A percentile compares a stretch with the other conserved stretches of the same genome.
These are phyloP conservation scores for Euclidium syriacum DNA, from an alignment of 345 rosid genomes.

Conservation along the genomic window DNA sequence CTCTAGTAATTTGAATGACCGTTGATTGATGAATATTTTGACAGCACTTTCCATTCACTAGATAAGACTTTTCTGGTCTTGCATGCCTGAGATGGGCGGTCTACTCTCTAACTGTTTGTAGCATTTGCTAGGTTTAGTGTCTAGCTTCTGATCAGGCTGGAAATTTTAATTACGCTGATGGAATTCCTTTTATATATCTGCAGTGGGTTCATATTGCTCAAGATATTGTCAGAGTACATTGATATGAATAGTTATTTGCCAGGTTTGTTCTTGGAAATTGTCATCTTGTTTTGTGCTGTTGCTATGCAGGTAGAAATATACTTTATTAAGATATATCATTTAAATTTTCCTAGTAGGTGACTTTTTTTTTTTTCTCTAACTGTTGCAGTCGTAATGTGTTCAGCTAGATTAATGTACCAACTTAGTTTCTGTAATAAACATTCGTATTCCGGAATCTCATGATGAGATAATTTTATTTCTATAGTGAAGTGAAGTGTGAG, in stretches of 20 bases:
- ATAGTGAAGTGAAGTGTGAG: no score
- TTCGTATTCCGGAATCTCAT: no score
- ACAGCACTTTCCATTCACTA: background rate
- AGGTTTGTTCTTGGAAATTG: constrained; percentile 79
- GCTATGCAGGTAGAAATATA: constrained; percentile 54
- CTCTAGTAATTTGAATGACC: background rate
- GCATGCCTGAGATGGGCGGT: background rate
- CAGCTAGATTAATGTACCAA: background rate
- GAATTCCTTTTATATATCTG: constrained; percentile 9
- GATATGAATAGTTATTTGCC: constrained; percentile 84
- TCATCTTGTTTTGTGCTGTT: constrained; percentile 95
- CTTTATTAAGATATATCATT: background rate
- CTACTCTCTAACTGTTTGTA: background rate
- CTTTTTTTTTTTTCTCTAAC: background rate
- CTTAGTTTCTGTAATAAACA: background rate
- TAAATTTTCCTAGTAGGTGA: constrained; percentile 56
- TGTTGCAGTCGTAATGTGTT: background rate
- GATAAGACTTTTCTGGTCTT: background rate
- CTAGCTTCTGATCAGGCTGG: background rate
- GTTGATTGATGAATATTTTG: background rate
- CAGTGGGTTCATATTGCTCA: constrained; percentile 96
- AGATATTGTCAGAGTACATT: constrained; percentile 95
- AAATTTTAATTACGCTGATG: constrained; percentile 17
- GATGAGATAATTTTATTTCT: no score
- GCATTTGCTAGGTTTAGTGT: constrained; percentile 6